These are phyloP conservation scores for Argentina anserina DNA, from an alignment of 306 rosid species.

Conservation along the genomic window DNA sequence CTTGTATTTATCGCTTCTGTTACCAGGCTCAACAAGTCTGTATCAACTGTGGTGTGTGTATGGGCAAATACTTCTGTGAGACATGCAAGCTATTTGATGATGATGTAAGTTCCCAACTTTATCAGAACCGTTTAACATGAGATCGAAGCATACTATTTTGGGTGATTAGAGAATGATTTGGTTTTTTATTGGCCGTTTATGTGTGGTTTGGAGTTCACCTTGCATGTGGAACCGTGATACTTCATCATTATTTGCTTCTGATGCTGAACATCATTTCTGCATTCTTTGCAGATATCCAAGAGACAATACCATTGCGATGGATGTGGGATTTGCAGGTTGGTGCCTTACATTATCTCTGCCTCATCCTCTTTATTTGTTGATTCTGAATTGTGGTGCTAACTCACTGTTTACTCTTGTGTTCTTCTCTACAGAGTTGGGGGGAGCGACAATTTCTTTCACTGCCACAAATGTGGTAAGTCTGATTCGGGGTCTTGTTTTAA, in stretches of 20 bases:
- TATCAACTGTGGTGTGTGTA: slow-evolving; percentile 75
- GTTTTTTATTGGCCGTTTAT: background rate
- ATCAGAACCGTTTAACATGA: background rate
- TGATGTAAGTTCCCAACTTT: slow-evolving; percentile 51
- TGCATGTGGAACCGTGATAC: background rate
- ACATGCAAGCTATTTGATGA: slow-evolving; percentile 83
- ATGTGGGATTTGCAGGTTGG: slow-evolving; percentile 90
- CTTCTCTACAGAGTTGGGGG: slow-evolving; percentile 67
- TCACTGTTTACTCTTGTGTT: background rate
- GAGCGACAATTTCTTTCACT: slow-evolving; percentile 70
- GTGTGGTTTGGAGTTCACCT: background rate
- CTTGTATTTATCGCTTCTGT: slow-evolving; percentile 26
- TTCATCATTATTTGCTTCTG: background rate
- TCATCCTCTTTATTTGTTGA: background rate
- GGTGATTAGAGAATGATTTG: background rate
- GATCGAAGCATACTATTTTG: background rate
- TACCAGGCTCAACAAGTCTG: slow-evolving; percentile 76
- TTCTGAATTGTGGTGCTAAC: background rate
- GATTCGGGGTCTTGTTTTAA: background rate
- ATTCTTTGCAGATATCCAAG: slow-evolving; percentile 57
- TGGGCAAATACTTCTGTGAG: slow-evolving; percentile 80
- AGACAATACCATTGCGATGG: slow-evolving; percentile 80
- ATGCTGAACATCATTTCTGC: slow-evolving; percentile 2
- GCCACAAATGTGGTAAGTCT: slow-evolving; percentile 72
- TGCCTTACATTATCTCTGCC: background rate